Percentiles rank a stretch among this genome's conserved stretches.
phyloP scores from a whole-genome alignment of 495 filamentous ascomycete genomes.

The Penicillium desertorum region DNA sequence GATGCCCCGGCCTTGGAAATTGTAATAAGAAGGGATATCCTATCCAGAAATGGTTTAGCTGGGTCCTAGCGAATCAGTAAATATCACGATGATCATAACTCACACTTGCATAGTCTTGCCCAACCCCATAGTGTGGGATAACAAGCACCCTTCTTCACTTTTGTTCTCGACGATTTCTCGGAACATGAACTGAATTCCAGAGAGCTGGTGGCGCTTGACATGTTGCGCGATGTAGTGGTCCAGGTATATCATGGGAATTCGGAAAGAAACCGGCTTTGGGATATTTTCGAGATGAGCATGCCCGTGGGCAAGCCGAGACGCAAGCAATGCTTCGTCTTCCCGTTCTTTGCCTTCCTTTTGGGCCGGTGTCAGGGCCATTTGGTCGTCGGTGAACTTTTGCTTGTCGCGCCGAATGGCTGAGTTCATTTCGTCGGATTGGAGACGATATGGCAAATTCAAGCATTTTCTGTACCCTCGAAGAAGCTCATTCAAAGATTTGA shows the following conservation, averaged over 20 bases:
- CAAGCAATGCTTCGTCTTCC: constrained; percentile 34
- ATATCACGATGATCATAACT: constrained; percentile 26
- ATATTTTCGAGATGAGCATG: constrained; percentile 34
- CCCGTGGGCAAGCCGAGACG: constrained; percentile 19
- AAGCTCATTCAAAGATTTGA: constrained; percentile 6
- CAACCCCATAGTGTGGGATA: constrained; percentile 91
- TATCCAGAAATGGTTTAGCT: constrained; percentile 18
- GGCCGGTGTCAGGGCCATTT: constrained; percentile 45
- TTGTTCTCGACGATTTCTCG: constrained; percentile 66
- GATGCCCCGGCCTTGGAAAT: constrained; percentile 66
- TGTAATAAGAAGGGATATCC: constrained; percentile 74
- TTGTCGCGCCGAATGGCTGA: no score
- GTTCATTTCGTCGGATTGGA: neutral
- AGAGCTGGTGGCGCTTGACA: constrained; percentile 62
- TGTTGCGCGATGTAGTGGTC: constrained; percentile 43
- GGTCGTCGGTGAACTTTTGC: constrained; percentile 45
- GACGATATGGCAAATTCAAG: neutral
- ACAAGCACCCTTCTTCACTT: constrained; percentile 68
- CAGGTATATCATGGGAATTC: constrained; percentile 59
- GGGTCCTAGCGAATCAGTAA: neutral
- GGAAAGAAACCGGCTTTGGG: constrained; percentile 67
- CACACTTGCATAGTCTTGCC: constrained; percentile 90
- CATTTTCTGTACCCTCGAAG: neutral
- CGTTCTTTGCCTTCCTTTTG: constrained; percentile 44
- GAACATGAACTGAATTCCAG: constrained; percentile 88